Evolutionary conservation across 306 rosid species (phyloP), one percentile per base, ranked within the genome.

Genomic region (Pterocarpus santalinus): DNA sequence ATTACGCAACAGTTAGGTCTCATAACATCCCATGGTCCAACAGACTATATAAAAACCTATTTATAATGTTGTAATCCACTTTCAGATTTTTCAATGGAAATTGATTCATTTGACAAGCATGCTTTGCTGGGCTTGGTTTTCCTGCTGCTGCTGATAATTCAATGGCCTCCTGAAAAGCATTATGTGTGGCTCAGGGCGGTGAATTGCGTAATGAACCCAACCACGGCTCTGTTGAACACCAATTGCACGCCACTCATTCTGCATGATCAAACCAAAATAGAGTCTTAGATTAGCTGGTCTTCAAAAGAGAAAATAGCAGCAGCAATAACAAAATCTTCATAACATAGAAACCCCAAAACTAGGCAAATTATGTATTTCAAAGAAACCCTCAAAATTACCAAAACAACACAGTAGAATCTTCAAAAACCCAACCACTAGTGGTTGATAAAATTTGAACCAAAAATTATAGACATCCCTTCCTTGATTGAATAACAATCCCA

Each of bases 221-320:
- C 99, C 97, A 28, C 97, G 97, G 78, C 97, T 95, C 90, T 95
- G 99, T 94, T 95, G 97, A 56, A 95, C 97, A 52, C 97, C 97
- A 55, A 95, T 89, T 8, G 97, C 97, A 5, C 99, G 92, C 95
- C 99, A 95, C 70, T 93, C 97, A 36, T 87, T 95, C 99, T 95
- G 69, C 49, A 69, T 4, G 4, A 80, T 36, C 3, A 69, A 65
- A 47, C 61, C 60, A 65, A 61, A 38, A 43, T 3, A 15, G 53
- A 14, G 2, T 28, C 5, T 73, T 51, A 28, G 33, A 78, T 22
- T 60, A 44, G 49, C 73, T 32, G 0, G 5, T 35, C 16, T 4
- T n/a, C 1, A 38, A 41, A 32, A 72, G 7, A 39, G 28, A 66
- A 39, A 10, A 32, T 0, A 16, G 11, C 47, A 65, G n/a, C 60